These are phyloP conservation scores for Alternaria arbusti DNA, from an alignment of 2,329 filamentous ascomycete species.

Conservation along the genomic window DNA sequence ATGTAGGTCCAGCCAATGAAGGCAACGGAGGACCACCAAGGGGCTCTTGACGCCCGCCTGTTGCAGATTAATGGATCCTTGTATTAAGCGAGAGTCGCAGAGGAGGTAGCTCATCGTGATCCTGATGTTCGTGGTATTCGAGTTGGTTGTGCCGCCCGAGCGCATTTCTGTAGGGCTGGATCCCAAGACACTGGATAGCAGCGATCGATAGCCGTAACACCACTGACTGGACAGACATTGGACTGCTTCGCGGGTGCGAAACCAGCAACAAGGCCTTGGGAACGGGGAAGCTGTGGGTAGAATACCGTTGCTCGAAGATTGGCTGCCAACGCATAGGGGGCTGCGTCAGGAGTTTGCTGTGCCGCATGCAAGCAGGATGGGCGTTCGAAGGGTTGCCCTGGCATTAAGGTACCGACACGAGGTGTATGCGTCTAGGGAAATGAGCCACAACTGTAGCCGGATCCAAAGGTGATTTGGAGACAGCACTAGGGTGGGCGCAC, in stretches of 20 bases:
- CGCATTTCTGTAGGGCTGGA: background rate
- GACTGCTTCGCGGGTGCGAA: background rate
- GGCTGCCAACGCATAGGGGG: slow-evolving; percentile 1
- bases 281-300: background rate
- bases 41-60: background rate
- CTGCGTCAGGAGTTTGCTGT: slow-evolving; percentile 6
- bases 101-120: background rate
- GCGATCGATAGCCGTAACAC: slow-evolving; percentile 5
- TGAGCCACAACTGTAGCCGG: background rate
- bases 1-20: background rate
- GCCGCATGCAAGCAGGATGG: slow-evolving; percentile 1
- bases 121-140: background rate
- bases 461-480: background rate
- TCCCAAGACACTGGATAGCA: background rate
- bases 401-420: background rate
- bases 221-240: slow-evolving; percentile 1
- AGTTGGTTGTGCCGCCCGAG: background rate
- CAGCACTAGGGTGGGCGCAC: background rate
- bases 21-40: background rate
- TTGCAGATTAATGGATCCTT: slow-evolving; percentile 1
- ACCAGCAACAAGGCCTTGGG: background rate
- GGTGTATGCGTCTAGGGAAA: background rate
- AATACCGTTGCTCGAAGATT: background rate
- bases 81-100: background rate
- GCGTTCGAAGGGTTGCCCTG: background rate